Base-by-base conservation (phyloP, 495 filamentous ascomycete genomes). In the Delitschia confertaspora region DNA sequence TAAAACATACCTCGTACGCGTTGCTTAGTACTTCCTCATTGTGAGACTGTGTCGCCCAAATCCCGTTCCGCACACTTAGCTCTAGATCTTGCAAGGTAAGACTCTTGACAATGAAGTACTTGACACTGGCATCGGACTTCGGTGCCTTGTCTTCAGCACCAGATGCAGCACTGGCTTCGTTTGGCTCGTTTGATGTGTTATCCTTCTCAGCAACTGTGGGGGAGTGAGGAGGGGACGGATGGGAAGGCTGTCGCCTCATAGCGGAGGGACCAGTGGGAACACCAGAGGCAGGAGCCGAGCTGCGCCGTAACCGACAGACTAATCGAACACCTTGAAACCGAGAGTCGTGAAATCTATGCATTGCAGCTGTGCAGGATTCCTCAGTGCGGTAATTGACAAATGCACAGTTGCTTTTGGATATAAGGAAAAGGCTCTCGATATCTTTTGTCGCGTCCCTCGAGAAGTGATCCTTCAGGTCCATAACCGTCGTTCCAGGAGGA, bases 371-470 rank as follows among this genome's bases (percentile, higher is more conserved):
- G 58, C 86, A 94, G 14, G 81, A 76, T 9, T 64, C 66, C 49
- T 93, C 91, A 31, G 83, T 84, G 47, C 79, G 81, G 57, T 94
- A 98, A 57, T 98, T 98, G 56, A 94, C 85, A 69, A 98, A 98
- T 0, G 88, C 91, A 58, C 91, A 98, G 56, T 95, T 95, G 62
- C 87, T 95, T 60, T 94, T 96, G 3, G 91, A 91, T 20, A 98
- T 98, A 18, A 95, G 68, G 51, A 95, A 95, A 17, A 96, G 72
- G 29, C 87, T 94, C 61, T 94, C 84, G 25, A 98, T 75, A 16
- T 88, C 83, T 33, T 69, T 63, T 0, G 73, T 79, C 0, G 85
- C 80, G 44, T 88, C 87, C 45, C 73, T 78, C 19, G 86, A 93
- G 41, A 95, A 93, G 58, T 95, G 82, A 49, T 93, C 81, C 45